A percentile compares a stretch with the other conserved stretches of the same genome.
phyloP scores from a whole-genome alignment of 768 basidiomycete species.

The Auricularia auricula-judae region DNA sequence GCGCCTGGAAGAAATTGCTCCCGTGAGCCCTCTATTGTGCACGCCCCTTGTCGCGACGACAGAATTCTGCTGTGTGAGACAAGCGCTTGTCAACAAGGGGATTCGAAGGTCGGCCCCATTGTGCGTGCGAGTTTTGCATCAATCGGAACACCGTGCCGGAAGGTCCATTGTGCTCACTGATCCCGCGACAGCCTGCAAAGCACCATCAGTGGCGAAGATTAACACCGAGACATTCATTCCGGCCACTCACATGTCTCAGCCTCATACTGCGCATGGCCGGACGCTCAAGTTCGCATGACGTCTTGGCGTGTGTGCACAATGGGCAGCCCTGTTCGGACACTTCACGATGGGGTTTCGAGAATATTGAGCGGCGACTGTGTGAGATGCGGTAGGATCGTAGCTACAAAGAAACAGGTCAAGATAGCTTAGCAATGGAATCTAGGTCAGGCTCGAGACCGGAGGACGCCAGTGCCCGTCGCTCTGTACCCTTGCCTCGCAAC shows the following conservation, averaged over 20 bases:
- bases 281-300: neutral
- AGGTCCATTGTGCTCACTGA: neutral
- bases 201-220: neutral
- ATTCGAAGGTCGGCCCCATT: too few species aligned
- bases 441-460: neutral
- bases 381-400: too few species aligned
- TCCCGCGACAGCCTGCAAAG: neutral
- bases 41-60: too few species aligned
- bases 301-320: neutral
- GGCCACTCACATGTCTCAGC: too few species aligned
- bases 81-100: too few species aligned
- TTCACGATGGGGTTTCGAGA: neutral
- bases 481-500: conserved; percentile 43
- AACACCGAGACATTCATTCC: neutral
- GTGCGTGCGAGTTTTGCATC: too few species aligned
- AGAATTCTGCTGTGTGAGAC: too few species aligned
- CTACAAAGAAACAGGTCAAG: neutral
- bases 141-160: too few species aligned
- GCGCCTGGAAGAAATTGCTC: too few species aligned
- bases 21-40: too few species aligned
- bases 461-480: neutral
- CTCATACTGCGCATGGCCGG: too few species aligned
- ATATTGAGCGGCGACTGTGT: neutral
- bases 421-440: neutral
- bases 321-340: neutral